Evolutionary conservation across 371 early-diverging fungal species (phyloP).

Genomic region (Rhizopus sp.): DNA sequence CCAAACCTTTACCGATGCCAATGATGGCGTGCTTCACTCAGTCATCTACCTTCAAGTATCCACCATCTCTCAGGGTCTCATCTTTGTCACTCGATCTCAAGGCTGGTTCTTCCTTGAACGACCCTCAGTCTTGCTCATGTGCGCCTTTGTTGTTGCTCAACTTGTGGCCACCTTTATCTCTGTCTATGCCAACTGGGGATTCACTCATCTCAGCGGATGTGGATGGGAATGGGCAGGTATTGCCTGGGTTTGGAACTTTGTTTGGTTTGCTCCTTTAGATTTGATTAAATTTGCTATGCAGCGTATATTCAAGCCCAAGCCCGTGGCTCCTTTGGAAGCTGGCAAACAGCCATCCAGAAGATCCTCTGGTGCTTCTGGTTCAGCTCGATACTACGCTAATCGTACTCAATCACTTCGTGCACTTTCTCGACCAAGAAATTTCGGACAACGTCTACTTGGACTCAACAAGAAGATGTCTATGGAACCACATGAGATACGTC

Average conservation of each 20-base stretch:
- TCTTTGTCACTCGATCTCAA: slow-evolving; percentile 58
- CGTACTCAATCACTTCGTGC: slow-evolving; percentile 46
- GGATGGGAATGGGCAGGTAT: slow-evolving; percentile 57
- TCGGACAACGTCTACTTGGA: slow-evolving; percentile 36
- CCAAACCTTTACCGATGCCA: slow-evolving; percentile 31
- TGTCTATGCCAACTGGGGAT: slow-evolving; percentile 60
- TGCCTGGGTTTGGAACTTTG: slow-evolving; percentile 69
- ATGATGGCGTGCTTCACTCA: slow-evolving; percentile 47
- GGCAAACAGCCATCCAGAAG: slow-evolving; percentile 21
- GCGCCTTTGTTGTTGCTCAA: slow-evolving; percentile 56
- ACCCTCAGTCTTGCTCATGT: slow-evolving; percentile 46
- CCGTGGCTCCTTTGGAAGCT: slow-evolving; percentile 17
- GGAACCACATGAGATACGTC: slow-evolving; percentile 28
- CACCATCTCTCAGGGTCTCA: slow-evolving; percentile 55
- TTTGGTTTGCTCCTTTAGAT: slow-evolving; percentile 71
- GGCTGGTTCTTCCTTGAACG: slow-evolving; percentile 52
- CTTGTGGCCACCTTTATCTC: slow-evolving; percentile 55
- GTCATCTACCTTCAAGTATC: slow-evolving; percentile 58
- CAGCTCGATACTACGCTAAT: slow-evolving; percentile 47
- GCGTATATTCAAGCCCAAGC: slow-evolving; percentile 30
- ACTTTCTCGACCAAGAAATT: slow-evolving; percentile 40
- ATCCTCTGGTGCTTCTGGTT: slow-evolving; percentile 37
- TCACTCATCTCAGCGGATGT: slow-evolving; percentile 54
- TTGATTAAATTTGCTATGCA: slow-evolving; percentile 70
- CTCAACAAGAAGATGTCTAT: slow-evolving; percentile 32